Conservation (phyloP, 306 rosid species). For the Begonia masoniana region DNA sequence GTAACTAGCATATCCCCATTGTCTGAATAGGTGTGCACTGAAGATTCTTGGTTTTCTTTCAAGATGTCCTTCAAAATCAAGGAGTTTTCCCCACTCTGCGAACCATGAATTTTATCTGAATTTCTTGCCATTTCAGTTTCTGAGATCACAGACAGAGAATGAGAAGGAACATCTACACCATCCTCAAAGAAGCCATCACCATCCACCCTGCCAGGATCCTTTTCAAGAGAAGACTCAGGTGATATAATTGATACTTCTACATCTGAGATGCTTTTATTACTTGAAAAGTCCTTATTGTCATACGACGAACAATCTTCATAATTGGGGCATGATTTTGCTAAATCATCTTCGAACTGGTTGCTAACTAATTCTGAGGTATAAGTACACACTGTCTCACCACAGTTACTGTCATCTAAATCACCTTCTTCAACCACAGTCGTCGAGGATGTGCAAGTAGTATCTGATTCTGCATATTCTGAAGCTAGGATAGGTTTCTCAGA, state of each 20-base stretch:
- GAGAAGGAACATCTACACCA: constrained; percentile 18
- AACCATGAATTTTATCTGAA: constrained; percentile 14
- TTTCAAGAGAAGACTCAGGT: constrained; percentile 26
- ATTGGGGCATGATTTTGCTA: constrained; percentile 17
- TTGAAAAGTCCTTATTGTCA: constrained; percentile 24
- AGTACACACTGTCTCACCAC: constrained; percentile 22
- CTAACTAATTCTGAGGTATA: constrained; percentile 22
- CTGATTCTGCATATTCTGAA: constrained; percentile 24
- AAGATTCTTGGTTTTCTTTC: constrained; percentile 32
- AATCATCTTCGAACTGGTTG: constrained; percentile 17
- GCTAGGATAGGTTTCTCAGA: constrained; percentile 20
- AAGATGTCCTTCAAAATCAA: constrained; percentile 20
- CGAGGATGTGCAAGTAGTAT: constrained; percentile 22
- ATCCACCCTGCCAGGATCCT: constrained; percentile 22
- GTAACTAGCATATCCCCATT: constrained; percentile 26
- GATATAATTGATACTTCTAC: constrained; percentile 20
- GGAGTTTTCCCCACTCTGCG: constrained; percentile 25
- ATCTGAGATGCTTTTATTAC: constrained; percentile 21
- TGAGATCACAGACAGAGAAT: constrained; percentile 23
- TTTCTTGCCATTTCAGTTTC: constrained; percentile 32
- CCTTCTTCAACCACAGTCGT: constrained; percentile 25
- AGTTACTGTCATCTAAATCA: constrained; percentile 20
- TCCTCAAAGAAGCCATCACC: constrained; percentile 20
- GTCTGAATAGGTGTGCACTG: constrained; percentile 19
- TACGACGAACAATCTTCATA: constrained; percentile 16